These are phyloP conservation scores for Dispira simplex DNA, from an alignment of 192 early-diverging fungal genomes.

Conservation along the genomic window DNA sequence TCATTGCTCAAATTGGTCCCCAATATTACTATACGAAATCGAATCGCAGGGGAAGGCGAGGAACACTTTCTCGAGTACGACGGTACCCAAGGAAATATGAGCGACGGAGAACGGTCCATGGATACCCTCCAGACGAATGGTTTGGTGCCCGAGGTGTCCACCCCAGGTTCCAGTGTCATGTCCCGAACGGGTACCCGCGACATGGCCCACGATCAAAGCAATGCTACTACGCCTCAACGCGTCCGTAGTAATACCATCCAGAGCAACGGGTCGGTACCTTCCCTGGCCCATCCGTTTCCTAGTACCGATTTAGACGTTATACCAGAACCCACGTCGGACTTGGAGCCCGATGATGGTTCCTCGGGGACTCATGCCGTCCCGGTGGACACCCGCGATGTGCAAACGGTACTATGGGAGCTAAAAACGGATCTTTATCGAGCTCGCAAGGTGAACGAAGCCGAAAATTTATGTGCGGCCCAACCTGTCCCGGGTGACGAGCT, in stretches of 20 bases:
- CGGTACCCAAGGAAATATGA: conserved; percentile 35
- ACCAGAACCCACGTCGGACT: not conserved
- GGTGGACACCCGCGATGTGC: not conserved
- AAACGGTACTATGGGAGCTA: not conserved
- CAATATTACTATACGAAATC: conserved; percentile 59
- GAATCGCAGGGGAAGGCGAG: conserved; percentile 30
- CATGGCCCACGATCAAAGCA: not conserved
- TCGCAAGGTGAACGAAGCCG: not conserved
- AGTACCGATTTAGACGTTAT: not conserved
- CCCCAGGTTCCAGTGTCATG: conserved; percentile 5
- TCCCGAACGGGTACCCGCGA: not conserved
- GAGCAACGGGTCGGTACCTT: conserved; percentile 1
- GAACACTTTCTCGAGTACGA: conserved; percentile 40
- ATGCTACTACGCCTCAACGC: not conserved
- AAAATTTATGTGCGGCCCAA: not conserved
- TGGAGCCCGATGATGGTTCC: not conserved
- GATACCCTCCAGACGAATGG: not conserved
- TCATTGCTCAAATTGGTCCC: conserved; percentile 67
- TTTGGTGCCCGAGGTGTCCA: not conserved
- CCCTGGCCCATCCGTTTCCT: not conserved
- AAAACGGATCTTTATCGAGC: conserved; percentile 2
- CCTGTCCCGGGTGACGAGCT: too few species aligned
- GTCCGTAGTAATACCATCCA: conserved; percentile 1
- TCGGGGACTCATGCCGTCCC: not conserved
- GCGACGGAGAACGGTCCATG: conserved; percentile 9